Base-by-base conservation (phyloP, 1,284 basidiomycete species). In the Pyrrhoderma noxium region DNA sequence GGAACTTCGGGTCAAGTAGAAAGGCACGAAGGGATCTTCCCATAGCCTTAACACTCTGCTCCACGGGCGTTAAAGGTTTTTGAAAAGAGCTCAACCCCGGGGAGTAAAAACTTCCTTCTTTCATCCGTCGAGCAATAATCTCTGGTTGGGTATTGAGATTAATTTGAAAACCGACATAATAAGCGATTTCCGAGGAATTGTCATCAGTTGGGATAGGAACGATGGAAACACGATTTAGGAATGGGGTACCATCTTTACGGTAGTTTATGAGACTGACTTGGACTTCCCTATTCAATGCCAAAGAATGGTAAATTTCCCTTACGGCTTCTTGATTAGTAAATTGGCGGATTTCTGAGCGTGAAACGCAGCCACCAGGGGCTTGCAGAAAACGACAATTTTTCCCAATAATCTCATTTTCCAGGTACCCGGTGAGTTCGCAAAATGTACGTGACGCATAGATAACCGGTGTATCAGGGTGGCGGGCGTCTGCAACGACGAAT, bases 151-250 rank as follows among this genome's bases (percentile, higher is more conserved):
- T 82, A 23, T 85, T 84, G 44, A 97, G 73, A 65, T 96, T 91
- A 47, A 93, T 85, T 66, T 92, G 88, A 73, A 98, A 97, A 2
- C 94, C 94, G 54, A 98, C 85, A 60, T 91, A 85, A 65, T 89
- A 96, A 18, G 82, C 82, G 41, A 90, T 76, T 7, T 40, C 38
- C 21, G 8, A 14, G 7, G 21, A 16, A n/a, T 40, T 40, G 4
- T 18, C 21, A n/a, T 40, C 38, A 18, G 82, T 83, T 1, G 71
- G 66, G 56, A 94, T 78, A 25, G 89, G 93, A 36, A 95, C 86
- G 61, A 94, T 79, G 8, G 87, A 87, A 54, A 93, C 80, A 45
- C 91, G 77, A 62, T 93, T 93, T 67, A 87, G 78, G 64, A 97
- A 97, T 0, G 91, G 80, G n/a, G 75, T 70, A 3, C 92, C 91